Conservation (phyloP, 2,329 filamentous ascomycete genomes). For the Chlorencoelia australis region DNA sequence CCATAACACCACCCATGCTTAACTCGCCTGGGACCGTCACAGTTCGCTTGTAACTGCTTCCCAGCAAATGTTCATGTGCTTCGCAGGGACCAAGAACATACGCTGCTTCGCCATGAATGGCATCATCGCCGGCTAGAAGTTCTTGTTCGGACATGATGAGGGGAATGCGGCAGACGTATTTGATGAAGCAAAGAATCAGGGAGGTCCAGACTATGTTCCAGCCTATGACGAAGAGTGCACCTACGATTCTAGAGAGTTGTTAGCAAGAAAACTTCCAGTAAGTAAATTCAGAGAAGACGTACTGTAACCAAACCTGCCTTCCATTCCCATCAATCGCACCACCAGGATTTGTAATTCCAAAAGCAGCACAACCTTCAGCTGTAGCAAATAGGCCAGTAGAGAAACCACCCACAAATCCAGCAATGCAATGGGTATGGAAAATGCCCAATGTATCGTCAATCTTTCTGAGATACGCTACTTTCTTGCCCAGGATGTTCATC, state of each 20-base stretch:
- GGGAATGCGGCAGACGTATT: conserved; percentile 37
- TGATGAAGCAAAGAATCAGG: conserved; percentile 40
- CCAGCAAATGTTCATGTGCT: conserved; percentile 14
- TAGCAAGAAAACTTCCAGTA: neutral
- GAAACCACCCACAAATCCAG: conserved; percentile 47
- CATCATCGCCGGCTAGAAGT: conserved; percentile 36
- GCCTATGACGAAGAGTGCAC: conserved; percentile 38
- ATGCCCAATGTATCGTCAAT: conserved; percentile 51
- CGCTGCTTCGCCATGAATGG: conserved; percentile 37
- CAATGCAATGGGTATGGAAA: conserved; percentile 49
- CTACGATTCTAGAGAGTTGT: conserved; percentile 30
- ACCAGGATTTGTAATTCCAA: conserved; percentile 26
- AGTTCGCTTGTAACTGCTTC: conserved; percentile 8
- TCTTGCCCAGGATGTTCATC: too few species aligned
- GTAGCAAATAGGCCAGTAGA: conserved; percentile 49
- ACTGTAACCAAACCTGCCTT: conserved; percentile 42
- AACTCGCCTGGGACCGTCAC: conserved; percentile 10
- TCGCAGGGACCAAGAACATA: conserved; percentile 15
- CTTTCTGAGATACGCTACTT: conserved; percentile 24
- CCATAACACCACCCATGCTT: conserved; percentile 11
- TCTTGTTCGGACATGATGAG: conserved; percentile 38
- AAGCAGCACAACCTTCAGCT: conserved; percentile 10
- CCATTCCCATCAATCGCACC: conserved; percentile 41
- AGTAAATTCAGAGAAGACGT: neutral
- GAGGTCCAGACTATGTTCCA: conserved; percentile 42